Evolutionary conservation across 345 rosid species (phyloP).

Genomic region (Arabidopsis suecica): DNA sequence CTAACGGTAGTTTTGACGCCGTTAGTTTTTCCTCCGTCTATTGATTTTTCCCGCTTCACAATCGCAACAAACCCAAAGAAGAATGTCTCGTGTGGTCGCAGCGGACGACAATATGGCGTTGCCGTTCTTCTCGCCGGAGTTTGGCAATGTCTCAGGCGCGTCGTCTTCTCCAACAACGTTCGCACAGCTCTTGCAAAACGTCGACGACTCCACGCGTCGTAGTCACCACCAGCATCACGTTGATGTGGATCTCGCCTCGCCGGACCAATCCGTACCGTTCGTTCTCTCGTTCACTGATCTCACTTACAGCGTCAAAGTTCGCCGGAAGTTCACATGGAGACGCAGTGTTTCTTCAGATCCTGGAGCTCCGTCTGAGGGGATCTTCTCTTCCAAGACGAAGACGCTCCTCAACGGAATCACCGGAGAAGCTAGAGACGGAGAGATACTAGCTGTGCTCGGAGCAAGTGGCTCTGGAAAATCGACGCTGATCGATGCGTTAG

Average conservation of each 20-base stretch:
- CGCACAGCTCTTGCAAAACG: conserved; percentile 72
- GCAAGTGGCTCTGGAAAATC: conserved; percentile 97
- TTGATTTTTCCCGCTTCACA: conserved; percentile 39
- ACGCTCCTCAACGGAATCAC: conserved; percentile 78
- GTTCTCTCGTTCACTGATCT: conserved; percentile 78
- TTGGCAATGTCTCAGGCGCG: conserved; percentile 14
- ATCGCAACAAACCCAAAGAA: conserved; percentile 8
- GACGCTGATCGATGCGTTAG: conserved; percentile 82
- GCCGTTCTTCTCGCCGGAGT: conserved; percentile 56
- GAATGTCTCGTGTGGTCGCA: conserved; percentile 69
- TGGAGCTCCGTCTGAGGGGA: conserved; percentile 48
- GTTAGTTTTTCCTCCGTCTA: neutral
- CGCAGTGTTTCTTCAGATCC: conserved; percentile 44
- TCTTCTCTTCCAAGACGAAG: conserved; percentile 59
- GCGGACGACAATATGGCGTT: conserved; percentile 49
- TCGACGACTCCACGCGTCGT: conserved; percentile 60
- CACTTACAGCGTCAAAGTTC: conserved; percentile 73
- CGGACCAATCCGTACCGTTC: conserved; percentile 61
- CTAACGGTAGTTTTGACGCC: conserved; percentile 30
- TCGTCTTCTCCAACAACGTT: conserved; percentile 62
- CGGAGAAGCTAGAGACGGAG: conserved; percentile 89
- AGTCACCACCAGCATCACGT: conserved; percentile 50
- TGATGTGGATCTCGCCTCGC: conserved; percentile 48
- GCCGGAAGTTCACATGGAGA: conserved; percentile 55
- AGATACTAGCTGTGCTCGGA: conserved; percentile 86